Conservation (phyloP, 257 asterid species). For the Solanum megistacrolobum region DNA sequence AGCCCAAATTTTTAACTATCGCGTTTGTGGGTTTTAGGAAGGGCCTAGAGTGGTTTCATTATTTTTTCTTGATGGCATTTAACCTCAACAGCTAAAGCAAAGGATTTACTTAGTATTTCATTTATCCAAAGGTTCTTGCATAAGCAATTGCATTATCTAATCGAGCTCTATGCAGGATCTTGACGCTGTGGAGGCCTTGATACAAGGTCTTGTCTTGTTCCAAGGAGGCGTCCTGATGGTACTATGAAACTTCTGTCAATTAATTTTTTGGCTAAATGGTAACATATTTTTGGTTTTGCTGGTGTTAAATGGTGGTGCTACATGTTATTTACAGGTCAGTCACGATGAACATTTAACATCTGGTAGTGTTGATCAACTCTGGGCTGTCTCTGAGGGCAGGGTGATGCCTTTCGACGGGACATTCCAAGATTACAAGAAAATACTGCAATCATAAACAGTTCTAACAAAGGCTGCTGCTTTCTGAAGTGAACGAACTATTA, state of each 20-base stretch:
- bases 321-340: conserved; percentile 54
- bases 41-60: not conserved
- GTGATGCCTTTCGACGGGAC: conserved; percentile 64
- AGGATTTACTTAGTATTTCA: not conserved
- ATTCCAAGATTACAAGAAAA: conserved; percentile 82
- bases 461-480: not conserved
- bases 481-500: not conserved
- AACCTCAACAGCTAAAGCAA: not conserved
- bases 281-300: not conserved
- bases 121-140: not conserved
- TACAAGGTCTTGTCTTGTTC: conserved; percentile 92
- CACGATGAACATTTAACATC: conserved; percentile 94
- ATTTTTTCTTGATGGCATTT: not conserved
- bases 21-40: not conserved
- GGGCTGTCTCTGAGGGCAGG: conserved; percentile 81
- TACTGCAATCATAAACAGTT: conserved; percentile 49
- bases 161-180: conserved; percentile 47
- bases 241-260: conserved; percentile 4
- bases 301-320: conserved; percentile 4
- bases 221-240: conserved; percentile 99
- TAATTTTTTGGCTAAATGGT: not conserved
- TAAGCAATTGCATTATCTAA: not conserved
- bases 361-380: conserved; percentile 89
- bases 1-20: not conserved
- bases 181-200: conserved; percentile 97